Percentiles rank a stretch among this genome's conserved stretches.
Conservation (phyloP, 2,329 filamentous ascomycete species). For the Chaetoscypha palmicola region DNA sequence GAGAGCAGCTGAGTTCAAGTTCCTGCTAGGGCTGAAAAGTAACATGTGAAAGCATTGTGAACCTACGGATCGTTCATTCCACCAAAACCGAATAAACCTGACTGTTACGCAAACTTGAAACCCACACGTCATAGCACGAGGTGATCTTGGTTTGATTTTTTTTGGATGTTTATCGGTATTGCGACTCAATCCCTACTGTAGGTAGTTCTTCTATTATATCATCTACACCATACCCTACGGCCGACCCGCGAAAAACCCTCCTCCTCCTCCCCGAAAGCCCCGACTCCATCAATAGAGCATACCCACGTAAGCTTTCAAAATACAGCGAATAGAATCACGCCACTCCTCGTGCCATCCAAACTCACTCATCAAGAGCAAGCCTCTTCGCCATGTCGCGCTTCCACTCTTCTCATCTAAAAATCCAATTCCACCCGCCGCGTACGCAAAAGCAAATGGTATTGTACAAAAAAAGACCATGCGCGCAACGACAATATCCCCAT, state of each 20-base stretch:
- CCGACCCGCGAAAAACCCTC: background rate
- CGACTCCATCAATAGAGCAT: background rate
- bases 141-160: no score
- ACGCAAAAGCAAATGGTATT: slow-evolving; percentile 5
- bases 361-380: slow-evolving; percentile 5
- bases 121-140: no score
- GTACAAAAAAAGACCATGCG: slow-evolving; percentile 1
- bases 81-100: no score
- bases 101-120: no score
- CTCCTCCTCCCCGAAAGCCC: background rate
- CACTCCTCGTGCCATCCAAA: slow-evolving; percentile 2
- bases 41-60: no score
- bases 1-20: no score
- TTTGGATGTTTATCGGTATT: background rate
- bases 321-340: background rate
- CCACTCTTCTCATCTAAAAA: slow-evolving; percentile 1
- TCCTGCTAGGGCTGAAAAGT: no score
- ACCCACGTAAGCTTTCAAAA: background rate
- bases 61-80: no score
- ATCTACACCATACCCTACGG: background rate
- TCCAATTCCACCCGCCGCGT: slow-evolving; percentile 1
- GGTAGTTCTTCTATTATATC: background rate
- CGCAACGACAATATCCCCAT: background rate
- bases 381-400: no score
- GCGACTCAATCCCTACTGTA: background rate